Base-by-base conservation (phyloP, 2,329 filamentous ascomycete genomes). In the Nigrospora osmanthi region DNA sequence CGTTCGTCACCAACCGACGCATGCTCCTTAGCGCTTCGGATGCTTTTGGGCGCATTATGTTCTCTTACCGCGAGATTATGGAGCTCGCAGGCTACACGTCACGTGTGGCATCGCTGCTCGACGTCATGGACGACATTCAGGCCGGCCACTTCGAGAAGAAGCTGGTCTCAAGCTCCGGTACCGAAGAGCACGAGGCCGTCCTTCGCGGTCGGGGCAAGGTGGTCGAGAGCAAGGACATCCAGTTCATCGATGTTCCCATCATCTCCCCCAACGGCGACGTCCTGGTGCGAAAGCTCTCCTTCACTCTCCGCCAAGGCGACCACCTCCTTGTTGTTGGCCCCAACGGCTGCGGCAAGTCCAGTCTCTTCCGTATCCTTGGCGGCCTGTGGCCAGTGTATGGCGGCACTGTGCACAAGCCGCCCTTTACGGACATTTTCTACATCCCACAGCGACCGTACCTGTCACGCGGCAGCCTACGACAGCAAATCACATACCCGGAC, bases 351-450 rank as follows among this genome's bases (percentile, higher is more conserved):
- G 93, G 93, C 36, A 98, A 98, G 66, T 95, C 89, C 0, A 94
- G 87, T 14, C 76, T 98, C 3, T 98, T 98, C 78, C 83, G 93
- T 34, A 98, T 98, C 54, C 78, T 98, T 1, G 93, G 93, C 49
- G 93, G 93, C 1, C 74, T 98, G 3, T 98, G 93, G 93, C 93
- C 93, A 14, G 93, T 97, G 12, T 98, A 98, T 64, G 91, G 93
- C 52, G 93, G 93, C 42, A 89, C 80, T 1, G 93, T 98, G 16
- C 78, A 88, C 57, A 97, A 97, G 64, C 93, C 93, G 1, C 83
- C 87, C 2, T 93, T 91, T 58, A 82, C 87, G 53, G 86, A 93
- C 61, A 97, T 98, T 60, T 98, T 97, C 69, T 98, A 98, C 69
- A 94, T 98, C 52, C 93, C 93, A 0, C 93, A 98, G 60, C 82